phyloP scores from a whole-genome alignment of 2,329 filamentous ascomycete species.

The Neospermospora avenae region DNA sequence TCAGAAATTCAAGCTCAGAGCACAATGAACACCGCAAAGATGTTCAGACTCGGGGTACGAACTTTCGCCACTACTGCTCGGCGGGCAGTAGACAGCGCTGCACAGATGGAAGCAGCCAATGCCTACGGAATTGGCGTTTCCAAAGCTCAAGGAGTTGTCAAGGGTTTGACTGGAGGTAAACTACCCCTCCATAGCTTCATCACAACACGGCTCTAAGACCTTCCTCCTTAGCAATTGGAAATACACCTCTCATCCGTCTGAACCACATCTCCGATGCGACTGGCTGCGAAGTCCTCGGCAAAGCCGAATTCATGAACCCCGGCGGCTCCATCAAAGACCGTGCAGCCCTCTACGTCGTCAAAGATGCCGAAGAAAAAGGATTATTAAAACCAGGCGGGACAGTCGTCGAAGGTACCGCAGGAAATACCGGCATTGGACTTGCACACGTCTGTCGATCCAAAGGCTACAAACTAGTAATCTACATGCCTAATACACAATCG shows the following conservation, averaged over 20 bases:
- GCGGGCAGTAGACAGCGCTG: slow-evolving; percentile 44
- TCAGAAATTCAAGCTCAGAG: background rate
- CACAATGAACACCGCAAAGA: slow-evolving; percentile 32
- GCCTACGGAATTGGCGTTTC: slow-evolving; percentile 61
- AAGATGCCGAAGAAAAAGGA: slow-evolving; percentile 86
- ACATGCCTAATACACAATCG: slow-evolving; percentile 99
- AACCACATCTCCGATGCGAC: slow-evolving; percentile 86
- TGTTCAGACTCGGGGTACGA: slow-evolving; percentile 55
- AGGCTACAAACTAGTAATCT: slow-evolving; percentile 95
- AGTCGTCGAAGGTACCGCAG: slow-evolving; percentile 94
- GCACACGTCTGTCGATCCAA: slow-evolving; percentile 91
- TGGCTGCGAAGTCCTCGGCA: slow-evolving; percentile 90
- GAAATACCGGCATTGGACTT: slow-evolving; percentile 96
- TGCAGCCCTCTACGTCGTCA: slow-evolving; percentile 89
- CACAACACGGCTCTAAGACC: slow-evolving; percentile 9
- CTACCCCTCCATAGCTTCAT: slow-evolving; percentile 6
- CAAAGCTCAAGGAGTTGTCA: slow-evolving; percentile 61
- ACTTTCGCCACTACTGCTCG: slow-evolving; percentile 53
- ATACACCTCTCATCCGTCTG: slow-evolving; percentile 89
- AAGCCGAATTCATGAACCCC: slow-evolving; percentile 98
- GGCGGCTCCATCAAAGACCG: slow-evolving; percentile 96
- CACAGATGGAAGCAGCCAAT: slow-evolving; percentile 47
- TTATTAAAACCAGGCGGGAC: slow-evolving; percentile 82
- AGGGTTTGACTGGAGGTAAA: slow-evolving; percentile 65
- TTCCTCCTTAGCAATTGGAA: slow-evolving; percentile 74